Conservation (phyloP, 2,329 filamentous ascomycete species). For the Fusarium sp. region DNA sequence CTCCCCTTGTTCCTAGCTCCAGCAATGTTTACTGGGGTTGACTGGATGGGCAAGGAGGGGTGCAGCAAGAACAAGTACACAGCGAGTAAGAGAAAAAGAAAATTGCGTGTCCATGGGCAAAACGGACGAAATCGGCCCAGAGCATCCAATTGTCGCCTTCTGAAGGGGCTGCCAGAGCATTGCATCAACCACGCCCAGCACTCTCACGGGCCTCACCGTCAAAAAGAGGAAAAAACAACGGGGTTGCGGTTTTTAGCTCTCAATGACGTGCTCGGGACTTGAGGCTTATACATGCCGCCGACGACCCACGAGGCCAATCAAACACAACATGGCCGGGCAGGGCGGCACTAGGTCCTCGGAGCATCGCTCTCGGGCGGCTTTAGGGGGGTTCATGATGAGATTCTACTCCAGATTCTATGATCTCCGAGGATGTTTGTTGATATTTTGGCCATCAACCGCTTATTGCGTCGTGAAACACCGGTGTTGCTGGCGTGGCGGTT, state of each 20-base stretch:
- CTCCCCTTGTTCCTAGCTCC: constrained; percentile 33
- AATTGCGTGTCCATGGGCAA: constrained; percentile 45
- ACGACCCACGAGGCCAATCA: constrained; percentile 48
- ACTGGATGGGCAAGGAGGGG: constrained; percentile 27
- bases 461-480: background rate
- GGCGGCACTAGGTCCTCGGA: constrained; percentile 46
- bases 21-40: constrained; percentile 36
- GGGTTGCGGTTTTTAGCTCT: constrained; percentile 48
- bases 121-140: constrained; percentile 44
- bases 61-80: constrained; percentile 15
- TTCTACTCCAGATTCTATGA: constrained; percentile 4
- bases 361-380: constrained; percentile 47
- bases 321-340: constrained; percentile 12
- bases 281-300: constrained; percentile 51
- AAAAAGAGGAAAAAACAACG: constrained; percentile 45
- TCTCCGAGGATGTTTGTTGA: constrained; percentile 10
- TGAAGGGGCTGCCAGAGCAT: constrained; percentile 24
- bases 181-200: constrained; percentile 19
- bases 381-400: constrained; percentile 32
- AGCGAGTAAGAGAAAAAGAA: constrained; percentile 40
- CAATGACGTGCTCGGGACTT: constrained; percentile 54
- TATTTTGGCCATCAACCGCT: background rate
- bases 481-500: background rate
- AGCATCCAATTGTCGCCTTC: constrained; percentile 26
- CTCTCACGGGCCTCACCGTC: constrained; percentile 37